A percentile compares a stretch with the other conserved stretches of the same genome.
These are phyloP conservation scores for Nannizzia gypsea DNA, from an alignment of 2,329 filamentous ascomycete species.

Conservation along the genomic window DNA sequence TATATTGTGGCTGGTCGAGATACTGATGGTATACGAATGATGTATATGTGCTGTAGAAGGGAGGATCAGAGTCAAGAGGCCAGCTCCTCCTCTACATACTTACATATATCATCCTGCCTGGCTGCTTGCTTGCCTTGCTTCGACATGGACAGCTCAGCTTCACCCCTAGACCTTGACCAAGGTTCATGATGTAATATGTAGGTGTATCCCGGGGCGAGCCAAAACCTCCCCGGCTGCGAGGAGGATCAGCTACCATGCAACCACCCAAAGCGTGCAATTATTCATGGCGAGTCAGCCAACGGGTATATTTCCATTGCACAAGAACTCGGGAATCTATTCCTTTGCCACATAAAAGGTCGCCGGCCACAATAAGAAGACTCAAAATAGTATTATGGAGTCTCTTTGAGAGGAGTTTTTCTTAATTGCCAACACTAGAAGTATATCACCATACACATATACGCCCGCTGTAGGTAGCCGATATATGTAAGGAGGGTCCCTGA, in stretches of 20 bases:
- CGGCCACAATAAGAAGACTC: no score
- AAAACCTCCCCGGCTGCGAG: neutral
- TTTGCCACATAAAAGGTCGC: no score
- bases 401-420: neutral
- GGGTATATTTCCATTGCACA: neutral
- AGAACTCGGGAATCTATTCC: neutral
- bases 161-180: neutral
- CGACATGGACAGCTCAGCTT: conserved; percentile 2
- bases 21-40: neutral
- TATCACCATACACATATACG: no score
- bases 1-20: conserved; percentile 1
- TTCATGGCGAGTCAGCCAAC: neutral
- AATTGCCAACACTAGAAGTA: neutral
- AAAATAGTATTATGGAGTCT: no score
- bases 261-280: neutral
- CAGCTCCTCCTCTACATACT: neutral
- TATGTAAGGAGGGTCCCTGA: neutral
- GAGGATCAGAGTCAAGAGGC: neutral
- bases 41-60: neutral
- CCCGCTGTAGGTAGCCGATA: neutral
- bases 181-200: neutral
- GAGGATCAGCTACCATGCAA: conserved; percentile 3
- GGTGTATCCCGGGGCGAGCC: neutral
- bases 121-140: neutral
- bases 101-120: no score